A percentile compares a stretch with the other conserved stretches of the same genome.
These are phyloP conservation scores for Hysterium pulicare DNA, from an alignment of 2,329 filamentous ascomycete species.

Conservation along the genomic window DNA sequence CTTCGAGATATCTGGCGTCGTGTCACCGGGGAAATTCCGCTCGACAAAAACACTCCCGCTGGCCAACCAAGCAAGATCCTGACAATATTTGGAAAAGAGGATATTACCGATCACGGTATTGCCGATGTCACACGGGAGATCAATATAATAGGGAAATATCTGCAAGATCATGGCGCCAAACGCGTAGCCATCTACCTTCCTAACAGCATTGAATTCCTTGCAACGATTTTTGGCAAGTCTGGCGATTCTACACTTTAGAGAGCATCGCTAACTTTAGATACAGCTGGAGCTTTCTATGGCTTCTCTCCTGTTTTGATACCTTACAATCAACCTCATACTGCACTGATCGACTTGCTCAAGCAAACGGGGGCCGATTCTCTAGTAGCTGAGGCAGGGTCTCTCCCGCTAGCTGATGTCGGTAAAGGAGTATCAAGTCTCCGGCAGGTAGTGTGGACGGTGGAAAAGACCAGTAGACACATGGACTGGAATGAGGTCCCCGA, in stretches of 20 bases:
- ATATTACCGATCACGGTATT: constrained; percentile 66
- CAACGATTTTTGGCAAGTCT: constrained; percentile 65
- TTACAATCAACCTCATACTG: constrained; percentile 69
- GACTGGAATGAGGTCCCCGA: constrained; percentile 90
- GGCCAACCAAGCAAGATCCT: constrained; percentile 68
- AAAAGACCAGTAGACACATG: constrained; percentile 85
- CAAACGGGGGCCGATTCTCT: constrained; percentile 75
- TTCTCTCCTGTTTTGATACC: constrained; percentile 82
- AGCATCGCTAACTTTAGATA: constrained; percentile 1
- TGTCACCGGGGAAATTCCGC: constrained; percentile 61
- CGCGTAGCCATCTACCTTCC: constrained; percentile 87
- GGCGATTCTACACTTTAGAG: constrained; percentile 2
- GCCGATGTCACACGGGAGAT: constrained; percentile 80
- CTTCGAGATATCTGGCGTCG: constrained; percentile 86
- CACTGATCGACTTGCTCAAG: constrained; percentile 68
- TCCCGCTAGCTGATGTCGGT: constrained; percentile 73
- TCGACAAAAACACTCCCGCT: constrained; percentile 59
- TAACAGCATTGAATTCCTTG: constrained; percentile 86
- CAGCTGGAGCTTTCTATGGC: constrained; percentile 84
- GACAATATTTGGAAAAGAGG: constrained; percentile 74
- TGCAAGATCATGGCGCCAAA: constrained; percentile 64
- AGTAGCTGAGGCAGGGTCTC: constrained; percentile 79
- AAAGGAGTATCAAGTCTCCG: constrained; percentile 66
- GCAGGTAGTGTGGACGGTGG: constrained; percentile 87
- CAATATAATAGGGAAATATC: constrained; percentile 75